Base-by-base conservation (phyloP, 129 eudicot species). In the Helichrysum umbraculigerum region DNA sequence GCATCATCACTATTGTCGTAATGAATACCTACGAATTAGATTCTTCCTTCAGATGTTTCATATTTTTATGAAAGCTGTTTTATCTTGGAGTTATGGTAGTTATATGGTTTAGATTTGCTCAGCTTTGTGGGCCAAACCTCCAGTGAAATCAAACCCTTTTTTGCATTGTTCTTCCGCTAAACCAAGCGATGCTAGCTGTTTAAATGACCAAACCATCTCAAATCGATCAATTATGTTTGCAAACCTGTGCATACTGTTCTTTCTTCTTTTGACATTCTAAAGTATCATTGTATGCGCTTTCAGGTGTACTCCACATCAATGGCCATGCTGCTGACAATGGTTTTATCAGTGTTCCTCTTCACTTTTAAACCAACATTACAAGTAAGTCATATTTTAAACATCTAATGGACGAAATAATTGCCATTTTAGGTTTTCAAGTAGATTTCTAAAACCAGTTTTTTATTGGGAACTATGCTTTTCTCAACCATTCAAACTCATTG, bases 241-340 rank as follows among this genome's bases (percentile, higher is more conserved):
- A n/a, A 50, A 58, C 50, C 50, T 12, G 17, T 44, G n/a, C 17
- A 33, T 33, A 80, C 44, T 34, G 20, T 63, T 28, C 10, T 41
- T 50, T 29, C 32, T 56, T 14, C 58, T 47, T 60, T 73, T 67
- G 7, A 19, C 34, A 50, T 25, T 34, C 1, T 2, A 32, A 68
- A 60, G 60, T 68, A 50, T 61, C 34, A 60, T 64, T 57, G 4
- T 19, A 32, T 68, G 42, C 33, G 15, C 67, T 66, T 71, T 75
- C 83, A 95, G 99, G 99, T 95, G 28, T 95, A 95, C 78, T 89
- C 99, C 73, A 91, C 99, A 73, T 95, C 99, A 72, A 91, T 95
- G 99, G 96, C 99, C 28, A 95, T 95, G 99, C 81, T 95, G 68
- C 85, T 95, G 75, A 95, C 97, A 29, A 95, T 91, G 99, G 85